Percentiles rank a stretch among this genome's conserved stretches.
Conservation (phyloP, 495 filamentous ascomycete genomes). For the Parmelia sp. region DNA sequence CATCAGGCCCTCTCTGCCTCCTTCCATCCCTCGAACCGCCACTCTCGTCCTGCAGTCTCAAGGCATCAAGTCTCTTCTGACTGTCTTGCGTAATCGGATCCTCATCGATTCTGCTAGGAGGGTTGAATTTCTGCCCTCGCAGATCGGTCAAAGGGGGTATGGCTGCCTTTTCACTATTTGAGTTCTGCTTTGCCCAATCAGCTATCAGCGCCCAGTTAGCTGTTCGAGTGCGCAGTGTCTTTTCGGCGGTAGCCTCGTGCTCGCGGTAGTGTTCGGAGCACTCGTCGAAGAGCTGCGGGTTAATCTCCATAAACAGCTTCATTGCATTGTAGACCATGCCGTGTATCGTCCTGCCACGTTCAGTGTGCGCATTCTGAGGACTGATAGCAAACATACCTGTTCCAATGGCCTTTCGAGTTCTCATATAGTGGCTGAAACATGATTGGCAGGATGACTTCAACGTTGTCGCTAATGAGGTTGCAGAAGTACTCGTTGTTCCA, state of each 20-base stretch:
- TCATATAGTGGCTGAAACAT: conserved; percentile 99
- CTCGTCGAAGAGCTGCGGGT: conserved; percentile 96
- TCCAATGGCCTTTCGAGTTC: conserved; percentile 99
- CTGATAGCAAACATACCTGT: conserved; percentile 58
- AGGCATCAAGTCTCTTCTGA: conserved; percentile 72
- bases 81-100: conserved; percentile 75
- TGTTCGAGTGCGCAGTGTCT: conserved; percentile 67
- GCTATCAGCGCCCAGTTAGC: conserved; percentile 81
- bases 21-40: conserved; percentile 42
- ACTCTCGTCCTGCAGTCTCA: conserved; percentile 73
- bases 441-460: conserved; percentile 94
- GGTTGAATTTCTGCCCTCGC: conserved; percentile 37
- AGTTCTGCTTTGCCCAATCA: conserved; percentile 64
- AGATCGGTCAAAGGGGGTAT: conserved; percentile 35
- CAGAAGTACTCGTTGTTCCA: conserved; percentile 99
- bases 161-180: conserved; percentile 46
- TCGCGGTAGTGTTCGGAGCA: conserved; percentile 99
- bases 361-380: conserved; percentile 8
- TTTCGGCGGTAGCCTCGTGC: conserved; percentile 78
- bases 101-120: conserved; percentile 58
- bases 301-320: conserved; percentile 99
- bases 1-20: conserved; percentile 38
- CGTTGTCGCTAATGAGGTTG: conserved; percentile 98
- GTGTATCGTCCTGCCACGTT: conserved; percentile 75
- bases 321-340: conserved; percentile 99